Evolutionary conservation across 164 flowering plant species (phyloP), one percentile per base, ranked within the genome.

Genomic region (Malania oleifera): DNA sequence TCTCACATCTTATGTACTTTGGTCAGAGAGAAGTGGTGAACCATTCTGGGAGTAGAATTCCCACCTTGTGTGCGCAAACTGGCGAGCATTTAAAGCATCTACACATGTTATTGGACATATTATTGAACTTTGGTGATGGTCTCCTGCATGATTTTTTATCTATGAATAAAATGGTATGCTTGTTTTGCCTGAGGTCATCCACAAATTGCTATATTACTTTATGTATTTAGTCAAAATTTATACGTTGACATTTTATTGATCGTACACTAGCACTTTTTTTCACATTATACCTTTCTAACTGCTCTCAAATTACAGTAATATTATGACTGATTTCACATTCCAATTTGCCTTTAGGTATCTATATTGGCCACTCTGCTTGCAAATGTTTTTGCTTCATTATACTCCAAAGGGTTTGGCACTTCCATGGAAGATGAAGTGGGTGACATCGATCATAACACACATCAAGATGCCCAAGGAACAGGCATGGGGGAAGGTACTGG

Each of bases 401-500:
- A 63, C 72, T 73, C 82, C 17, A 73, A 80, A 63, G 99, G 99
- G 12, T 87, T 76, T 67, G 91, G 96, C 17, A 59, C 25, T 23
- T 46, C 81, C 18, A n/a, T 66, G 1, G 87, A 81, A 64, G 85
- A 79, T 1, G 59, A 78, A 51, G 80, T 17, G 22, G 84, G 78
- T 48, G 81, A 79, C 24, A 37, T 45, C 26, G 17, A 49, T 24
- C 62, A 50, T 62, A 83, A 76, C 52, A 56, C 1, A 25, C 48
- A 78, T 28, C 76, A 88, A 70, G 81, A 81, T 62, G 82, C 82
- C 24, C 68, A 31, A 63, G 99, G 99, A 72, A 95, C 96, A 12
- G 97, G 99, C 57, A 86, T 95, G 95, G 97, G 97, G 12, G 99
- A 95, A 59, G 99, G 99, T 70, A 74, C 45, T 1, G 99, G 99